Conservation (phyloP, 2,329 filamentous ascomycete species). For the Camillea tinctor region DNA sequence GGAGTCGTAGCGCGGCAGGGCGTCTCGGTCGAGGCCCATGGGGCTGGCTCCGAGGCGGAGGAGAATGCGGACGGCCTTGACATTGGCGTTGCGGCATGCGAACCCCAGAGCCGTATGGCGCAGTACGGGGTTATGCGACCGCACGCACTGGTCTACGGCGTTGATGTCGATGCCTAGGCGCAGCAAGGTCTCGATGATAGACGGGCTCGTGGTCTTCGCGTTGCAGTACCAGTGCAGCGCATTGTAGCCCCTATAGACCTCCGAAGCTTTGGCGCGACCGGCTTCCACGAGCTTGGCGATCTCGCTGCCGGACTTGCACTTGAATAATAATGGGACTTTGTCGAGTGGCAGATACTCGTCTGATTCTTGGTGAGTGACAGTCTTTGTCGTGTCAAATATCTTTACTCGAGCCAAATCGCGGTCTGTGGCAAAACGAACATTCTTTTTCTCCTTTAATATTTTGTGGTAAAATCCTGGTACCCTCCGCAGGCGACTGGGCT, state of each 20-base stretch:
- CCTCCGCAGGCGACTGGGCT: not conserved
- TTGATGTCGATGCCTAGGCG: slow-evolving; percentile 9
- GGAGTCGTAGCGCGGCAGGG: not conserved
- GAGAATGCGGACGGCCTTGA: slow-evolving; percentile 9
- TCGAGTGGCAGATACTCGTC: not conserved
- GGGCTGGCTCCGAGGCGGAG: slow-evolving; percentile 11
- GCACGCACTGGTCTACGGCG: slow-evolving; percentile 9
- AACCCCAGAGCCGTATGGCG: slow-evolving; percentile 14
- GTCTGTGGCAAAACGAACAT: not conserved
- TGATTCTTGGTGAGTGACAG: not conserved
- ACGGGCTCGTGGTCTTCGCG: slow-evolving; percentile 11
- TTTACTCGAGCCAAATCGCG: not conserved
- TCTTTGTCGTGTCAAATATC: not conserved
- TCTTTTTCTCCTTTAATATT: not conserved
- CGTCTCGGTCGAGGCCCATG: not conserved
- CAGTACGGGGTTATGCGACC: not conserved
- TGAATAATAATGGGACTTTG: slow-evolving; percentile 11
- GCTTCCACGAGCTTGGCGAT: slow-evolving; percentile 3
- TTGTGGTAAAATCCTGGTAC: not conserved
- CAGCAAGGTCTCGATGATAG: slow-evolving; percentile 8
- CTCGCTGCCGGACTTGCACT: slow-evolving; percentile 6
- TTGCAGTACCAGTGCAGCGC: slow-evolving; percentile 18
- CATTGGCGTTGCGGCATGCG: slow-evolving; percentile 14
- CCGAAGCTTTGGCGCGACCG: slow-evolving; percentile 2
- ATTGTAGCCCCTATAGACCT: slow-evolving; percentile 13